Evolutionary conservation across 2,329 filamentous ascomycete species (phyloP), one percentile per base, ranked within the genome.

Genomic region (Pseudopithomyces maydicus): DNA sequence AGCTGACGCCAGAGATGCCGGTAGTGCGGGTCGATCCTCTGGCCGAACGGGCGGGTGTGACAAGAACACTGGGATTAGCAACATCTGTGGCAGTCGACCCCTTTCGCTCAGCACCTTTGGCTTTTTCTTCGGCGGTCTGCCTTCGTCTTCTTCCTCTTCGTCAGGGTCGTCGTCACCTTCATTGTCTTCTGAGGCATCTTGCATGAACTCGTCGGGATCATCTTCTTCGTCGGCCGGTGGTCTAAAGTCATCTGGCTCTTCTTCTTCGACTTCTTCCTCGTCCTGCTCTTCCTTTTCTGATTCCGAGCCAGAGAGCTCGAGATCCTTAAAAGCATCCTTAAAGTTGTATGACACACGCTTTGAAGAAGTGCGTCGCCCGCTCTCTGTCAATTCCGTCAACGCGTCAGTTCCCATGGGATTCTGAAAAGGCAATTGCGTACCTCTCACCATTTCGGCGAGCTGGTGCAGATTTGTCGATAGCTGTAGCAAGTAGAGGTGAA

Each of bases 121-220:
- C 77, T 74, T 23, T 75, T 19, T 79, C 76, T 55, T 73, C 70
- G 33, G 60, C 61, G 14, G 63, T 10, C 15, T 41, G 17, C 10
- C 38, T 17, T 14, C 57, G 12, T 67, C 64, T 3, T 67, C 65
- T 3, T 62, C 67, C 41, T 66, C 58, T 15, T 69, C 66, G 23
- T 69, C 67, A 26, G 55, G 58, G 6, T 68, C 66, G 11, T 55
- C 70, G 17, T 68, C 64, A 55, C 71, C 61, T 55, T 66, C 59
- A 3, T 55, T 58, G 33, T 54, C 59, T 23, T 67, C 71, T 19
- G 67, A 62, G 54, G 72, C 61, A 56, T 66, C 61, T 2, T 55
- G 58, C 56, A 66, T 63, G 39, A 72, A 72, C 17, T 66, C 65
- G 23, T 72, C 71, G 8, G 47, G 59, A 46, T 70, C 67, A 8